These are phyloP conservation scores for Sugiyamaella mastotermitis DNA, from an alignment of 805 yeast genomes.

Conservation along the genomic window DNA sequence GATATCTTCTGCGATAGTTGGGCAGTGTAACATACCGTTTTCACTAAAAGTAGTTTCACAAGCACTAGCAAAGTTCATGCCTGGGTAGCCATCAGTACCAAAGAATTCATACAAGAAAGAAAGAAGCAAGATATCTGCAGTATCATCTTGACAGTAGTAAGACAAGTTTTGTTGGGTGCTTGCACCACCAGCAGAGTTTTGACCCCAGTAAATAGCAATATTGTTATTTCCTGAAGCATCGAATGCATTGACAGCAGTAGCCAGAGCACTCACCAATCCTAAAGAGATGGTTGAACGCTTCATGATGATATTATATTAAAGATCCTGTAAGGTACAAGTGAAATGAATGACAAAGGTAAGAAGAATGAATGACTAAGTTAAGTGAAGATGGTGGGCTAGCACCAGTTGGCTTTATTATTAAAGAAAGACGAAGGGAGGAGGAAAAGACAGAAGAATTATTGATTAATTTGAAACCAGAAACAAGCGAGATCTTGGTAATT, in stretches of 20 bases:
- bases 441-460: too few relatives aligned
- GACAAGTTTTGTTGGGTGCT: constrained; percentile 37
- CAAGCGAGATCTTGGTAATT: too few relatives aligned
- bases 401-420: too few relatives aligned
- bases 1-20: constrained; percentile 52
- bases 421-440: too few relatives aligned
- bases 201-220: constrained; percentile 88
- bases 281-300: not conserved
- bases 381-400: too few relatives aligned
- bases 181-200: constrained; percentile 55
- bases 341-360: constrained; percentile 1
- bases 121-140: constrained; percentile 60
- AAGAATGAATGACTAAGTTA: not conserved
- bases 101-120: constrained; percentile 63
- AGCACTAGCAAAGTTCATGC: constrained; percentile 53
- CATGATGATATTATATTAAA: too few relatives aligned
- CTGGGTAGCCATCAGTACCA: constrained; percentile 29
- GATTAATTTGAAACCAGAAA: too few relatives aligned
- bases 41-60: constrained; percentile 31
- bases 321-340: too few relatives aligned
- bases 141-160: constrained; percentile 58
- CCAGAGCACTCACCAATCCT: not conserved
- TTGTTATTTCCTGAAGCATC: constrained; percentile 39
- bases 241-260: constrained; percentile 16
- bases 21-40: constrained; percentile 40